A percentile compares a stretch with the other conserved stretches of the same genome.
Evolutionary conservation across 495 filamentous ascomycete genomes (phyloP).

Genomic region (Xylaria sp.): DNA sequence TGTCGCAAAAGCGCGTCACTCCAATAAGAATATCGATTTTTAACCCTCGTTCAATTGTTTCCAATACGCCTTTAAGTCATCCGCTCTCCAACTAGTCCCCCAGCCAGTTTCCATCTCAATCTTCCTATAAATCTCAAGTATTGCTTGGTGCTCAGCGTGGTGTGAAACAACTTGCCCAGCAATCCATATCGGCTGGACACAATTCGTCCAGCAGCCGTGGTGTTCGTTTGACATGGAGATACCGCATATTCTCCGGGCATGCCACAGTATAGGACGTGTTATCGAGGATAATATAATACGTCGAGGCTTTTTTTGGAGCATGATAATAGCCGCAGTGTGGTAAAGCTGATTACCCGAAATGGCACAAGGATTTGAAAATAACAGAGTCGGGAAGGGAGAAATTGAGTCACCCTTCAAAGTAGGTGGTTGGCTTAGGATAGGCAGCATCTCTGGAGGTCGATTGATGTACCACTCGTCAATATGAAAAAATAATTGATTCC

Average conservation of each 20-base stretch:
- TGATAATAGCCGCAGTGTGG: constrained; percentile 3
- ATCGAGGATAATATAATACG: background rate
- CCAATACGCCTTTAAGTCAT: constrained; percentile 11
- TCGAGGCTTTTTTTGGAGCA: background rate
- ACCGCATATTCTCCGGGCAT: background rate
- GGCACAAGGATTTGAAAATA: background rate
- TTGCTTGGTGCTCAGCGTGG: background rate
- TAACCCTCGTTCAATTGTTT: background rate
- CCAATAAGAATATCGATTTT: no score
- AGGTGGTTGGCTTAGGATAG: background rate
- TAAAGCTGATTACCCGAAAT: constrained; percentile 8
- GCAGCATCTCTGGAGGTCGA: constrained; percentile 9
- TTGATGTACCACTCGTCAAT: constrained; percentile 1
- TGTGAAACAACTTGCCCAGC: constrained; percentile 5
- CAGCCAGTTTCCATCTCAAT: constrained; percentile 11
- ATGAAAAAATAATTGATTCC: constrained; percentile 10
- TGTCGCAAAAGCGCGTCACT: no score
- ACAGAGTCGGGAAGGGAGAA: background rate
- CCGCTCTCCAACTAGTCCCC: constrained; percentile 2
- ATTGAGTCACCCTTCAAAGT: background rate
- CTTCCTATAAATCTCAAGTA: constrained; percentile 5
- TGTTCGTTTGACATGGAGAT: constrained; percentile 1
- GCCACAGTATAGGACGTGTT: background rate
- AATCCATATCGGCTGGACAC: constrained; percentile 3
- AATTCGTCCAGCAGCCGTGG: constrained; percentile 3